Evolutionary conservation across 176 grass and related monocot species (phyloP), one percentile per base, ranked within the genome.

Genomic region (Leersia perrieri): DNA sequence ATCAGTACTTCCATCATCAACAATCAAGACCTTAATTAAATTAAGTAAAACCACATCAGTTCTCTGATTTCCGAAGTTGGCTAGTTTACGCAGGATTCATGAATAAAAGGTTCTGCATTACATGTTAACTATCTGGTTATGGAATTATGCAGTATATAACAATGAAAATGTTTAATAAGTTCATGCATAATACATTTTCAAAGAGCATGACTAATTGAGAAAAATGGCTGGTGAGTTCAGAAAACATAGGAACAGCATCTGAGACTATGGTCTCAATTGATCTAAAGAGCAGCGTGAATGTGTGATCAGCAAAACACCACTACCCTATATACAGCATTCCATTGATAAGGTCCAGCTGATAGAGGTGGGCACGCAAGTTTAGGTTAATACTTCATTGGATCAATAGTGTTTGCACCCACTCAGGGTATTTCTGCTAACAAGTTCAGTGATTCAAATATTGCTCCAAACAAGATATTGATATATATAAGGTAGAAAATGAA

Each of bases 1-100:
- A 28, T 99, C 96, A 47, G 84, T 91, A 77, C 96, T 99, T 42
- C 96, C 92, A 78, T 99, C 96, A 67, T 99, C 96, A 42, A 99
- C 90, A 86, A 99, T 99, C 84, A 99, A 81, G 30, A 95, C 88
- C 92, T 98, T 49, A 22, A 74, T 45, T 83, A 14, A 76, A 86
- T 44, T 1, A 0, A 87, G 44, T 64, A 58, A 66, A 84, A 66
- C n/a, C 33, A 70, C 2, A 42, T 22, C 9, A 57, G 11, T 13
- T 7, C 9, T 35, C 18, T 5, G 45, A 7, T 51, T 51, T 51
- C 23, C 10, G 1, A 63, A 33, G 32, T 27, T 22, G 26, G 14
- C 7, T 31, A 73, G 57, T 6, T 35, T 29, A 58, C 31, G 31
- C 18, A 74, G 16, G 68, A 18, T 78, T 44, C 36, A 63, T 36